Evolutionary conservation across 2,329 filamentous ascomycete genomes (phyloP).

Genomic region (Xylariales sp.): DNA sequence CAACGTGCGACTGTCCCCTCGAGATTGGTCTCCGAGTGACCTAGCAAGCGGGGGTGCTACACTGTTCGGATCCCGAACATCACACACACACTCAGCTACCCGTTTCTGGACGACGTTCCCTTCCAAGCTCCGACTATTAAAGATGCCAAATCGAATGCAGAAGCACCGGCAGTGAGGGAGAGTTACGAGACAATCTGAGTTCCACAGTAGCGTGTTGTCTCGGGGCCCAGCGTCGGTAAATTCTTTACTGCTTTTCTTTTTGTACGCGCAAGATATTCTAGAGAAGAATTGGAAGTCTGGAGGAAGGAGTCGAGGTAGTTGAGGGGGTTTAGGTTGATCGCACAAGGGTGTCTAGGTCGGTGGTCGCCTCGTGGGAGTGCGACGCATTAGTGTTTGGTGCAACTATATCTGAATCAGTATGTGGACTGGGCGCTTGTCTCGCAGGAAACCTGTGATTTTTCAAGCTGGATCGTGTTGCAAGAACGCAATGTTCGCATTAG

Average conservation of each 20-base stretch:
- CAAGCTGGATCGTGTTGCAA: conserved; percentile 19
- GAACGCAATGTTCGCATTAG: conserved; percentile 21
- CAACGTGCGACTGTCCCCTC: conserved; percentile 24
- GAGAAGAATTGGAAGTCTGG: conserved; percentile 7
- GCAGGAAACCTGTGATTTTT: conserved; percentile 25
- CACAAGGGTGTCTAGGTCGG: conserved; percentile 22
- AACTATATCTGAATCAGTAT: conserved; percentile 24
- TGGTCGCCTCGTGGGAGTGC: conserved; percentile 25
- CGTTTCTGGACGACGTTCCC: conserved; percentile 29
- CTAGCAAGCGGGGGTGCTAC: conserved; percentile 35
- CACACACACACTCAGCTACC: conserved; percentile 35
- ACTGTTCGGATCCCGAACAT: conserved; percentile 36
- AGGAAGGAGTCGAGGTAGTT: conserved; percentile 4
- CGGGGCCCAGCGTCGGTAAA: conserved; percentile 8
- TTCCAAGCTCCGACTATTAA: conserved; percentile 22
- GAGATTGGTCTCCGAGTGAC: conserved; percentile 32
- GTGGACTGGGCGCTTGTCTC: conserved; percentile 25
- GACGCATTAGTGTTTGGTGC: conserved; percentile 24
- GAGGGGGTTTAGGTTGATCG: conserved; percentile 16
- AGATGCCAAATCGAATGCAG: conserved; percentile 13
- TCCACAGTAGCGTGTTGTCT: conserved; percentile 18
- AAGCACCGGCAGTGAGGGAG: conserved; percentile 17
- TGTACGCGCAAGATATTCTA: conserved; percentile 1
- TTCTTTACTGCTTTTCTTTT: conserved; percentile 2
- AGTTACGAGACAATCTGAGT: conserved; percentile 17